Base-by-base conservation (phyloP, 164 flowering plant genomes). In the Kingdonia uniflora region DNA sequence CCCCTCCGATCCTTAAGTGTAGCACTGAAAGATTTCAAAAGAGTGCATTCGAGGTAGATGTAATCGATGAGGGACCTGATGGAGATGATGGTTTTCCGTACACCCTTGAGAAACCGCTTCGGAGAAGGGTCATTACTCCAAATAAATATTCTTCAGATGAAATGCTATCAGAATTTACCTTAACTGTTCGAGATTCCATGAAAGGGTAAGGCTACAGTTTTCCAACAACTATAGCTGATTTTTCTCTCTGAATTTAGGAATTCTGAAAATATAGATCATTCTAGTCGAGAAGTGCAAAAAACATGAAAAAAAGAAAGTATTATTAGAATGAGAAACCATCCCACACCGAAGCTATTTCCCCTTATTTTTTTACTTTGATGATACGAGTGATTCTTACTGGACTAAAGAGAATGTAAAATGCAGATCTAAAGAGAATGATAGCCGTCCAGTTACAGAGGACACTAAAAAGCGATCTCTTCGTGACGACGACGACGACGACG, bases 211-310 rank as follows among this genome's bases (percentile, higher is more conserved):
- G n/a, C n/a, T n/a, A n/a, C 56, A 56, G 57, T 47, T 58, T 48
- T 44, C 45, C 69, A 37, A 40, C 26, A 44, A 19, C 66, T 14
- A 43, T 66, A 4, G 48, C 63, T 56, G 49, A 51, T 39, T 80
- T 72, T 60, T 79, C 35, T 87, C 57, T 55, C 79, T 25, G 72
- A 71, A n/a, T 75, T 75, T 49, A 67, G 92, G 58, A 68, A 80
- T 57, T 74, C 67, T 11, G 43, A 63, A 44, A 52, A 58, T 61
- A 22, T 55, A 19, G 63, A 70, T 11, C 22, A n/a, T 33, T 49
- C 59, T 14, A 21, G 51, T 49, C 44, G 50, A 14, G 17, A 41
- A 42, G 59, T 63, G 55, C 57, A 54, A 13, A 54, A 52, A 26
- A 61, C 38, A 49, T 52, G 65, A 37, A 53, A 65, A 43, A 42